These are phyloP conservation scores for Cladochytrium replicatum DNA, from an alignment of 192 early-diverging fungal genomes.

Conservation along the genomic window DNA sequence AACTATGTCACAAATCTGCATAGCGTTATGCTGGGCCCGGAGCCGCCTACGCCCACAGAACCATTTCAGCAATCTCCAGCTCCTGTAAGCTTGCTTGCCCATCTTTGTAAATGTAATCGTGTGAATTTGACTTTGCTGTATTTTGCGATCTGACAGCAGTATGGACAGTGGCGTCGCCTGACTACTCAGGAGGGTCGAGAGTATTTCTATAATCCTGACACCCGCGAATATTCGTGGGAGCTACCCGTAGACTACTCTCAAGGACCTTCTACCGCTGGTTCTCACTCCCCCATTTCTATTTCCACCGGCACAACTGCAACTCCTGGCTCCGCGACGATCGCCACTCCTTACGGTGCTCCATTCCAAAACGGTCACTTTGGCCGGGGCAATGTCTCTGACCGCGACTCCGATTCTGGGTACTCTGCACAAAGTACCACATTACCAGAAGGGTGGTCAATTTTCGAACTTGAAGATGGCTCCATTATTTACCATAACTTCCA, in stretches of 20 bases:
- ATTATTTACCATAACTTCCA: constrained; percentile 33
- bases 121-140: constrained; percentile 29
- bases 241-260: neutral
- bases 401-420: constrained; percentile 7
- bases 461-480: constrained; percentile 43
- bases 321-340: constrained; percentile 23
- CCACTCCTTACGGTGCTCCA: constrained; percentile 4
- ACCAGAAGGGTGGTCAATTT: constrained; percentile 34
- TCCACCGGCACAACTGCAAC: constrained; percentile 19
- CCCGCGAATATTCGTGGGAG: neutral
- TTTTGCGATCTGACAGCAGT: no score
- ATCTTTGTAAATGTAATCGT: constrained; percentile 80
- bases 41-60: neutral
- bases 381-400: constrained; percentile 5
- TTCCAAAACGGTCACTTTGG: constrained; percentile 4
- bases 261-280: neutral
- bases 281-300: constrained; percentile 14
- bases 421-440: constrained; percentile 5
- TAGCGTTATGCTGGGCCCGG: constrained; percentile 5
- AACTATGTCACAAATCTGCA: constrained; percentile 23
- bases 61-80: constrained; percentile 1
- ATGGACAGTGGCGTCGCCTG: no score
- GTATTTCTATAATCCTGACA: neutral
- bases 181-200: no score
- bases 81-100: constrained; percentile 53